These are phyloP conservation scores for Pyrenula aspistea DNA, from an alignment of 495 filamentous ascomycete species.

Conservation along the genomic window DNA sequence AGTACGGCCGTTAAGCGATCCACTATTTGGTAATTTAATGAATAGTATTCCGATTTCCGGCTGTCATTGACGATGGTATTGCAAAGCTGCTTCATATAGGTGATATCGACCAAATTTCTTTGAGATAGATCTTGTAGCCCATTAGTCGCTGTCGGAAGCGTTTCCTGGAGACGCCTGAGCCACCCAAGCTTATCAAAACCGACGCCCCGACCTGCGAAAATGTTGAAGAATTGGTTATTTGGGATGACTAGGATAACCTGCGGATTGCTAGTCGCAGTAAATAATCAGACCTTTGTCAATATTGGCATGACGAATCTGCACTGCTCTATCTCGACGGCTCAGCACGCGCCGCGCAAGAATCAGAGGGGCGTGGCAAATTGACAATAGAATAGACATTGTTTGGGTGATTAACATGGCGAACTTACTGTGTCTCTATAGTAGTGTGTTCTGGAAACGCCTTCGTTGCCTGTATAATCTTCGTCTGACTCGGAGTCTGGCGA, in stretches of 20 bases:
- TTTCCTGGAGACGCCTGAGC: background rate
- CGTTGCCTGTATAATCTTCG: slow-evolving; percentile 26
- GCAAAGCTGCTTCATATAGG: background rate
- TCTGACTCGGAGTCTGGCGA: slow-evolving; percentile 22
- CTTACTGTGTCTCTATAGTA: slow-evolving; percentile 24
- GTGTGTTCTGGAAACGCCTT: slow-evolving; percentile 13
- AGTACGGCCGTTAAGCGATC: background rate
- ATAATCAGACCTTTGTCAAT: too few relatives aligned
- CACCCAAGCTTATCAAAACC: background rate
- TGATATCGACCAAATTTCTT: background rate
- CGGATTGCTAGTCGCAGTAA: too few relatives aligned
- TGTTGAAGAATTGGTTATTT: background rate
- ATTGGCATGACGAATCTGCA: too few relatives aligned
- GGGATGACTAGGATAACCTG: background rate
- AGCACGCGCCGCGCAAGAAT: too few relatives aligned
- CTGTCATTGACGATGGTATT: background rate
- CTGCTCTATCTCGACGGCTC: too few relatives aligned
- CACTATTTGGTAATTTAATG: background rate
- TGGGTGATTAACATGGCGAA: background rate
- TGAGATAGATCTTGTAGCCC: background rate
- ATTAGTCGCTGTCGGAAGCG: background rate
- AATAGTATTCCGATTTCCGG: background rate
- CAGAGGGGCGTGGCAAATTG: too few relatives aligned
- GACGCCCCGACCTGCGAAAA: background rate
- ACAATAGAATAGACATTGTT: background rate